Evolutionary conservation across 768 basidiomycete species (phyloP).

Genomic region (Boletus speciosus): DNA sequence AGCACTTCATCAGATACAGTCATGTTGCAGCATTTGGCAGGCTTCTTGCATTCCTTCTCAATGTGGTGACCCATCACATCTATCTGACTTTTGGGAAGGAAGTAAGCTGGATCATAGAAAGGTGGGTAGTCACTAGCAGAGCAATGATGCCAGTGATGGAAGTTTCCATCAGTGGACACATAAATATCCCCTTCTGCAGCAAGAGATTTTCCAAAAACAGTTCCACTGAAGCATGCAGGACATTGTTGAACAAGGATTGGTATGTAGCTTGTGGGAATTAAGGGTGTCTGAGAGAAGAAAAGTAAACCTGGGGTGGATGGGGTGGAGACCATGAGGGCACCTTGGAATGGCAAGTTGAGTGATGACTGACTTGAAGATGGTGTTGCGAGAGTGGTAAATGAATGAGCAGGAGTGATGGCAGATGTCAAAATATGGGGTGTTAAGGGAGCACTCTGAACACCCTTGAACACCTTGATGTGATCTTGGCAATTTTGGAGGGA

Average conservation of each 20-base stretch:
- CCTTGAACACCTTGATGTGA: too few relatives aligned
- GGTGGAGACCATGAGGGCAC: too few relatives aligned
- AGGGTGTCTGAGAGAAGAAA: too few relatives aligned
- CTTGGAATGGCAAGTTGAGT: too few relatives aligned
- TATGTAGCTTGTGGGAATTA: background rate
- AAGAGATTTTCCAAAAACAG: background rate
- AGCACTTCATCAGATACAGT: constrained; percentile 34
- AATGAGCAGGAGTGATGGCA: too few relatives aligned
- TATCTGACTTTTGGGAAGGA: constrained; percentile 35
- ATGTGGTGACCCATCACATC: constrained; percentile 33
- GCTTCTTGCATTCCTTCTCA: constrained; percentile 15
- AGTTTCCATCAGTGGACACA: background rate
- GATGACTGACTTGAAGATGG: too few relatives aligned
- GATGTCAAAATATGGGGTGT: too few relatives aligned
- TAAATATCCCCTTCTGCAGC: background rate
- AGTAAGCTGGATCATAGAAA: constrained; percentile 23
- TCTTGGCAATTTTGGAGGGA: background rate
- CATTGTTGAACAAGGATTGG: background rate
- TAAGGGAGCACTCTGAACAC: too few relatives aligned
- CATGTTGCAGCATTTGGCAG: background rate
- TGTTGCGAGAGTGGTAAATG: too few relatives aligned
- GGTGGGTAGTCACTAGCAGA: background rate
- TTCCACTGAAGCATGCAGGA: background rate
- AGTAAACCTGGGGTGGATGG: too few relatives aligned
- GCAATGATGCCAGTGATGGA: background rate